Conservation (phyloP, 208 protist species). For the Novymonas esmeraldas region DNA sequence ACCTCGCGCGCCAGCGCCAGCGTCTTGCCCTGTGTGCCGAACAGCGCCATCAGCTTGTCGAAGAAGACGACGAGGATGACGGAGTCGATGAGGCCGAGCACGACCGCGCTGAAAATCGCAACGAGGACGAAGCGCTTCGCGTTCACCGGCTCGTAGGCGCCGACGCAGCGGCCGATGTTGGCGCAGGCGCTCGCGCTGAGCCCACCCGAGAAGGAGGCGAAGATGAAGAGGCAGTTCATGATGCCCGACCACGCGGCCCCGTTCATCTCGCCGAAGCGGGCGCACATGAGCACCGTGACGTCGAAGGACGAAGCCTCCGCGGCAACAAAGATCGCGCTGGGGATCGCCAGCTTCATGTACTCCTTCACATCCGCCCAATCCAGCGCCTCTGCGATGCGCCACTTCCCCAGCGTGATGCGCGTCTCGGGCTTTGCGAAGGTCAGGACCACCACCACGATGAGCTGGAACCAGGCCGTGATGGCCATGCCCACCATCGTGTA, state of each 20-base stretch:
- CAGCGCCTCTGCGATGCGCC: constrained; percentile 65
- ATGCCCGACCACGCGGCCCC: constrained; percentile 82
- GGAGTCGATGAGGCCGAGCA: constrained; percentile 57
- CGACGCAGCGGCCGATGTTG: constrained; percentile 82
- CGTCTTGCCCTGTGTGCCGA: constrained; percentile 62
- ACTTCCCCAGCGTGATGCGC: constrained; percentile 67
- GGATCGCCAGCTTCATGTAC: constrained; percentile 82
- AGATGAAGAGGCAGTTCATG: constrained; percentile 83
- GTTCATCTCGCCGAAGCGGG: constrained; percentile 57
- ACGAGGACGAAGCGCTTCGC: constrained; percentile 68
- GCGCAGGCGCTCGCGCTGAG: constrained; percentile 79
- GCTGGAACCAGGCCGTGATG: constrained; percentile 79
- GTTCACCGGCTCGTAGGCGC: constrained; percentile 53
- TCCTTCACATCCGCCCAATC: constrained; percentile 68
- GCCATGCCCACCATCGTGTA: constrained; percentile 87
- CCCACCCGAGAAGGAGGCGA: constrained; percentile 69
- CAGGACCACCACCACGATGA: constrained; percentile 60
- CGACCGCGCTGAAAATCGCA: constrained; percentile 39
- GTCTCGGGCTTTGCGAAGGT: constrained; percentile 70
- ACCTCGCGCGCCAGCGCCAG: constrained; percentile 55
- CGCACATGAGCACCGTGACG: constrained; percentile 72
- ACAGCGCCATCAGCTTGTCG: constrained; percentile 72
- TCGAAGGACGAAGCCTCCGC: constrained; percentile 88
- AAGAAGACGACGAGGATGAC: constrained; percentile 57
- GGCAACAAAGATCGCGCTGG: constrained; percentile 85